Evolutionary conservation across 257 asterid genomes (phyloP), one percentile per base, ranked within the genome.

Genomic region (Lycium barbarum): DNA sequence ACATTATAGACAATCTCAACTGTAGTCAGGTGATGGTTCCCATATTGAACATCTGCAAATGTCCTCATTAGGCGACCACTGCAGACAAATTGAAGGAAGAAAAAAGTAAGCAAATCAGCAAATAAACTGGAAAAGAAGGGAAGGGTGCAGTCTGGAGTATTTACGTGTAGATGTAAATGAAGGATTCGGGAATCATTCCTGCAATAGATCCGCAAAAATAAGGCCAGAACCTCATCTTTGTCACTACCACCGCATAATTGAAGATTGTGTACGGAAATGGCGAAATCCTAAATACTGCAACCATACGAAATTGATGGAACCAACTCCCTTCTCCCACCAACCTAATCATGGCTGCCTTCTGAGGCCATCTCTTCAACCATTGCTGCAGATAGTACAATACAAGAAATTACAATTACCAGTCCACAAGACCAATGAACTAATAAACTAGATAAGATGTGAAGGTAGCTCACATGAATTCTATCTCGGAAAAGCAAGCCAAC

Each of bases 121-220:
- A 83, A 70, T 33, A 15, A n/a, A 12, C 53, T 43, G 73, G 68
- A 18, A 67, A 40, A 54, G 74, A 38, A 45, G 58, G 74, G 73
- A 74, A 22, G 70, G 74, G 18, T 15, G 79, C 35, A 15, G 83
- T 26, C 65, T 26, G n/a, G 82, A 49, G 61, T 54, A 87, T 66
- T 81, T 49, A 94, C 98, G 94, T 93, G 89, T 96, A 96, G 90
- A 96, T 96, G 91, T 93, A 94, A 79, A 96, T 91, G 92, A 96
- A 96, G 88, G 99, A 91, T 88, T 96, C 99, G 2, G 99, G 99
- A 86, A 93, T 88, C 99, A 96, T 96, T 84, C 99, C 99, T 2
- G 96, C 91, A 55, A 94, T 81, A 47, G 99, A 96, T 84, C 99
- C 99, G 67, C 91, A 90, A 45, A 94, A 82, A 80, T 96, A 96